Evolutionary conservation across 2,329 filamentous ascomycete species (phyloP).

Genomic region (Fusarium temperatum): DNA sequence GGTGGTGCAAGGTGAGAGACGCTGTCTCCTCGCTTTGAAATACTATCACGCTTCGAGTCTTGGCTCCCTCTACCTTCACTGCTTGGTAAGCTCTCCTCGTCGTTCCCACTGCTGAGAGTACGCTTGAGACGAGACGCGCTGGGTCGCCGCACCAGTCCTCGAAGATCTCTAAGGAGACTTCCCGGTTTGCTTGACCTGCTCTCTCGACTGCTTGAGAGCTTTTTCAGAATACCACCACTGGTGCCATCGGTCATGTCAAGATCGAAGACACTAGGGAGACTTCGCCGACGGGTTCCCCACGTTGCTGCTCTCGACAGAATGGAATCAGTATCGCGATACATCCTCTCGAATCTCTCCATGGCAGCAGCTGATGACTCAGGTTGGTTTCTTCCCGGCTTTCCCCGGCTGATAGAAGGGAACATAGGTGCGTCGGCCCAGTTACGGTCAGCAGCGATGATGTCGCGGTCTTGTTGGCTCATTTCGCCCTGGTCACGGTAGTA

Average conservation of each 20-base stretch:
- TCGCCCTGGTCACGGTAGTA: constrained; percentile 57
- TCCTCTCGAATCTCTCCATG: constrained; percentile 61
- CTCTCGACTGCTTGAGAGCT: constrained; percentile 63
- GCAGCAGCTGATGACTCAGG: constrained; percentile 63
- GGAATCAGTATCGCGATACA: constrained; percentile 65
- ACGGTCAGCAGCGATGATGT: constrained; percentile 58
- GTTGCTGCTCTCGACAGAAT: constrained; percentile 72
- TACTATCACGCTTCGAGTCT: constrained; percentile 42
- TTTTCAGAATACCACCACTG: constrained; percentile 69
- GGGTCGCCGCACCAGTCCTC: constrained; percentile 60
- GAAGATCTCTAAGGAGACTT: constrained; percentile 58
- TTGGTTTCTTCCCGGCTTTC: constrained; percentile 49
- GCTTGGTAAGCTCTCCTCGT: constrained; percentile 41
- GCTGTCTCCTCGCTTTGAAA: constrained; percentile 56
- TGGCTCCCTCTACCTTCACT: constrained; percentile 40
- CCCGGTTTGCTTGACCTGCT: constrained; percentile 58
- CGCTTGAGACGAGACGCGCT: constrained; percentile 60
- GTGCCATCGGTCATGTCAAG: constrained; percentile 64
- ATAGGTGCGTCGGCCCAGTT: constrained; percentile 61
- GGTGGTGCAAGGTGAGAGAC: constrained; percentile 58
- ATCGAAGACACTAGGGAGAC: constrained; percentile 68
- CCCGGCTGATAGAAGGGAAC: constrained; percentile 55
- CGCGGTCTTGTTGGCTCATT: constrained; percentile 57
- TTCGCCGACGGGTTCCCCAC: constrained; percentile 74
- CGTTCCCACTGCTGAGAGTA: constrained; percentile 51